A percentile compares a stretch with the other conserved stretches of the same genome.
Evolutionary conservation across 2,329 filamentous ascomycete genomes (phyloP).

Genomic region (Raffaelea arxii): DNA sequence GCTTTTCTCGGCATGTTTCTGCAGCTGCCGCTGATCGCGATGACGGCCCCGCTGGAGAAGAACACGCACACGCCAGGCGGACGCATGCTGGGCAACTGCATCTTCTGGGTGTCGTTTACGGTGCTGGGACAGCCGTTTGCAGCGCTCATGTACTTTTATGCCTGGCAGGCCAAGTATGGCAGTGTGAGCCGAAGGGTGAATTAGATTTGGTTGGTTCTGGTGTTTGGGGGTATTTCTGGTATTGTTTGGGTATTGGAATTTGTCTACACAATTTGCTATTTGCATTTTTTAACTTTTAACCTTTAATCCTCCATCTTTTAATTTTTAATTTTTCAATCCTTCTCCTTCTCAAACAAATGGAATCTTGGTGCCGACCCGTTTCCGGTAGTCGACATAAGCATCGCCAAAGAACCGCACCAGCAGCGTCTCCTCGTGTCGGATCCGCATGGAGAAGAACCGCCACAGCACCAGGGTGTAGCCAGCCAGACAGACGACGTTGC

Average conservation of each 20-base stretch:
- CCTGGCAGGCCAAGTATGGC: constrained; percentile 97
- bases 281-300: no score
- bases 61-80: constrained; percentile 66
- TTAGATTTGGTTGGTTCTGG: no score
- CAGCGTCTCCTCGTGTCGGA: constrained; percentile 67
- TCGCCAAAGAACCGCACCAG: constrained; percentile 75
- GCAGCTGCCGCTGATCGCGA: constrained; percentile 76
- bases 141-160: constrained; percentile 90
- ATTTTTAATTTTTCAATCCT: background rate
- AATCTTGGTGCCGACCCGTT: constrained; percentile 65
- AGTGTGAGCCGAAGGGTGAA: constrained; percentile 50
- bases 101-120: constrained; percentile 96
- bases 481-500: constrained; percentile 70
- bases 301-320: no score
- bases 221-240: no score
- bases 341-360: constrained; percentile 52
- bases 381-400: constrained; percentile 67
- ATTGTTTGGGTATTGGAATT: no score
- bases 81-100: constrained; percentile 77
- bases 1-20: constrained; percentile 91
- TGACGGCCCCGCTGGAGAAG: constrained; percentile 73
- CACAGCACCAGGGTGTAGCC: constrained; percentile 70
- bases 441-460: constrained; percentile 71
- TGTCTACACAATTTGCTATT: no score
- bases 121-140: constrained; percentile 91